phyloP scores from a whole-genome alignment of 176 grass and related monocot species.

The Lolium rigidum region DNA sequence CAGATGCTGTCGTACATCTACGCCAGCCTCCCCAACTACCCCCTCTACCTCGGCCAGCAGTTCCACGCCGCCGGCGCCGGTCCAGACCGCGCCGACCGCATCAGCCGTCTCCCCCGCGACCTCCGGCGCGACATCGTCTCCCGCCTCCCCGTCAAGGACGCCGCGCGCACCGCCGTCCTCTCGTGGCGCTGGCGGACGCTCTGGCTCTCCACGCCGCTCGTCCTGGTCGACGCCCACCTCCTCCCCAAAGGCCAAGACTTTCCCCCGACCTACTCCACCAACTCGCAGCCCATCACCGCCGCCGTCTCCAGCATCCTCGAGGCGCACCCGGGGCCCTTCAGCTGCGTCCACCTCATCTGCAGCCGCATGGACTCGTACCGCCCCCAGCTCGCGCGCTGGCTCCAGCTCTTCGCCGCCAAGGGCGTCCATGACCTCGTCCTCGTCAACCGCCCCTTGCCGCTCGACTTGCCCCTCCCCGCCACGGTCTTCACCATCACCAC shows the following conservation, averaged over 20 bases:
- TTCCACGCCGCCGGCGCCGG: neutral
- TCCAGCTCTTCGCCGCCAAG: neutral
- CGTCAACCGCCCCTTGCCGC: neutral
- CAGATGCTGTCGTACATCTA: neutral
- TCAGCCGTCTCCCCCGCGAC: neutral
- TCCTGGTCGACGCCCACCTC: neutral
- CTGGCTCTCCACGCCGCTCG: constrained; percentile 3
- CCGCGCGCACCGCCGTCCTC: constrained; percentile 3
- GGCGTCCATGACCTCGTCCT: neutral
- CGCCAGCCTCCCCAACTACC: neutral
- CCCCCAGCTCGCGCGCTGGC: neutral
- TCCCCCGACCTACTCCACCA: neutral
- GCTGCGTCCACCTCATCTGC: neutral
- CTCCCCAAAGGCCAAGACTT: neutral
- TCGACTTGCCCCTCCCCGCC: neutral
- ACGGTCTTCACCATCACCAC: neutral
- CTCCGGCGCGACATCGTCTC: neutral
- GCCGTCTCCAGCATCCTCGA: neutral
- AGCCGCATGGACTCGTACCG: neutral
- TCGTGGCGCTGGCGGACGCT: neutral
- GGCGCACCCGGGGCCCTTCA: neutral
- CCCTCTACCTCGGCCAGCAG: neutral
- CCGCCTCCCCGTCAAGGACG: constrained; percentile 22
- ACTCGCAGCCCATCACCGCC: neutral
- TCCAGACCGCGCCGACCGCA: neutral